Base-by-base conservation (phyloP, 139 green algal genomes). In the Chlamydomonas sphaeroides region DNA sequence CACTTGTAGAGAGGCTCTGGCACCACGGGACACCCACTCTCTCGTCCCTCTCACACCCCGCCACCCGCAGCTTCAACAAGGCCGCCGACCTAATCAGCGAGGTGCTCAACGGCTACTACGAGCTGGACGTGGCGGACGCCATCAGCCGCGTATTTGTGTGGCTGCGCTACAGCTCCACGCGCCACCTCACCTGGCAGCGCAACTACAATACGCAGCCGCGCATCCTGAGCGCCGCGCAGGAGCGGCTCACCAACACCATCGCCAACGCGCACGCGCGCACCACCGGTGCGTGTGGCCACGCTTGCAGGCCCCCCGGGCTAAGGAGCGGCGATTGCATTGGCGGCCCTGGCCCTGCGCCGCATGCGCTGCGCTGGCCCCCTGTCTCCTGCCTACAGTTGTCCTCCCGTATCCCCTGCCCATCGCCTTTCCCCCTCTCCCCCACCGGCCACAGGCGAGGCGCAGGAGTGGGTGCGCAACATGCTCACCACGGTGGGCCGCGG, bases 181-280 rank as follows among this genome's bases (percentile, higher is more conserved):
- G 97, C 74, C 95, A 99, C 89, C 94, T 99, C 39, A 98, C 96
- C 21, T 99, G 97, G 97, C 98, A 99, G 95, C 90, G 96, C 78
- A 99, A 99, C 93, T 99, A 99, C 93, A 99, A 99, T 93, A 98
- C 98, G 51, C 98, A 99, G 91, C 95, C 95, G 17, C 92, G 95
- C 79, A 95, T 97, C 79, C 89, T 98, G 76, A 92, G 90, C 11
- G 87, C 89, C n/a, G 94, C 95, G 15, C 97, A 99, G 91, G 92
- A 95, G 65, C 86, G 95, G n/a, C 90, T 99, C 45, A 99, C 96
- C 28, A 74, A 93, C 66, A 83, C 87, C 25, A 94, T 99, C 59
- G 89, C 93, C 15, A 73, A 91, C 67, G 87, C 93, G 68, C 91
- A 94, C 69, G 42, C 41, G 7, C 78, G 81, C 78, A 89, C 81